phyloP scores from a whole-genome alignment of 1,139 yeast genomes.

The Yamadazyma atlantica region DNA sequence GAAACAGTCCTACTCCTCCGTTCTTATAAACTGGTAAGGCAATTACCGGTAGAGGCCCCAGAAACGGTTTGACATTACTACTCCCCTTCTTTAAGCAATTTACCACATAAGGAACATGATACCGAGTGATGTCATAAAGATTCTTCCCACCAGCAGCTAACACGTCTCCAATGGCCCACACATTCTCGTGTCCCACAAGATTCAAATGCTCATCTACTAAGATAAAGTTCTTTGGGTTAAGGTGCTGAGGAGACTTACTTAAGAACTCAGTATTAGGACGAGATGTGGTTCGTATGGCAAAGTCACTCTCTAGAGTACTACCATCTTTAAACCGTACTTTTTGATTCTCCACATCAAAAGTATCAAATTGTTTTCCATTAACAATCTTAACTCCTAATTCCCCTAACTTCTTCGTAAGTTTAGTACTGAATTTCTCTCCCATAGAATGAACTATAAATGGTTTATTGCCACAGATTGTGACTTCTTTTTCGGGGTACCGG shows the following conservation, averaged over 20 bases:
- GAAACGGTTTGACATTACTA: neutral
- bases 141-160: conserved; percentile 22
- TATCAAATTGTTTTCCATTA: conserved; percentile 15
- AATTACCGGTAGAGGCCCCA: conserved; percentile 3
- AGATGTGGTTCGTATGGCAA: conserved; percentile 29
- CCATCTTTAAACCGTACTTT: conserved; percentile 18
- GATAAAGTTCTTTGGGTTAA: conserved; percentile 22
- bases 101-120: conserved; percentile 22
- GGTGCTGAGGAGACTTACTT: conserved; percentile 10
- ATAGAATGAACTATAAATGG: conserved; percentile 22
- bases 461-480: conserved; percentile 29
- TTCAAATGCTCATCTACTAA: conserved; percentile 25
- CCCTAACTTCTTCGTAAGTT: conserved; percentile 22
- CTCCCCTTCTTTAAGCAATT: conserved; percentile 4
- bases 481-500: conserved; percentile 17
- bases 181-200: conserved; percentile 23
- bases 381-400: conserved; percentile 26
- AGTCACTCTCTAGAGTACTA: conserved; percentile 20
- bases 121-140: conserved; percentile 24
- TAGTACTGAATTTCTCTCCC: conserved; percentile 14
- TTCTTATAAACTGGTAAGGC: conserved; percentile 27
- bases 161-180: conserved; percentile 36
- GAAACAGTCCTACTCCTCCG: conserved; percentile 28
- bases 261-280: conserved; percentile 16
- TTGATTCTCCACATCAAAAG: conserved; percentile 3